Conservation (phyloP, 257 asterid species). For the Petunia axillaris region DNA sequence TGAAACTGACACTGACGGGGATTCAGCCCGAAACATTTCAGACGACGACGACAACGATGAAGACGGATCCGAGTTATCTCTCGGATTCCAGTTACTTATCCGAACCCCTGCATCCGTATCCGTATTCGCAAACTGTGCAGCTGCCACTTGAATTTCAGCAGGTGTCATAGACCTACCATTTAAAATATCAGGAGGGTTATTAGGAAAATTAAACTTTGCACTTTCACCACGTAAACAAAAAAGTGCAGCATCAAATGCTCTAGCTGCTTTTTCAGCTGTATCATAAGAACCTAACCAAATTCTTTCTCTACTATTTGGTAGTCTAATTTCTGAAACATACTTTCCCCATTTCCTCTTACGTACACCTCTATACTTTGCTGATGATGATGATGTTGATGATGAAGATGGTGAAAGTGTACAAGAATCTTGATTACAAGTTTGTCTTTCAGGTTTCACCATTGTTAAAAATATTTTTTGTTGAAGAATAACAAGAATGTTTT, state of each 20-base stretch:
- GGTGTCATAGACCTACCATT: conserved; percentile 61
- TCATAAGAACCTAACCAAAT: conserved; percentile 79
- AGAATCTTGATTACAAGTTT: not conserved
- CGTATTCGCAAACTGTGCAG: conserved; percentile 61
- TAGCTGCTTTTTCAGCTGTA: conserved; percentile 75
- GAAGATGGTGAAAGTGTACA: conserved; percentile 1
- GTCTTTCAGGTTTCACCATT: conserved; percentile 55
- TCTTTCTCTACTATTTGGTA: conserved; percentile 73
- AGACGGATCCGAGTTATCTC: conserved; percentile 40
- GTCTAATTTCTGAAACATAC: conserved; percentile 68
- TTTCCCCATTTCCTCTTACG: conserved; percentile 82
- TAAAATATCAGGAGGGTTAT: conserved; percentile 44
- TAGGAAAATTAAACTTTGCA: conserved; percentile 71
- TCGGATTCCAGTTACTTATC: conserved; percentile 6
- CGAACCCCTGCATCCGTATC: not conserved
- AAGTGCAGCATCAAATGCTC: conserved; percentile 73
- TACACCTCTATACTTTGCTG: conserved; percentile 61
- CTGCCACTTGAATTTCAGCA: conserved; percentile 65
- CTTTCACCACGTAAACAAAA: conserved; percentile 67
- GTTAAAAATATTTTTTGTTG: not conserved
- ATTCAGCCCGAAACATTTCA: conserved; percentile 45
- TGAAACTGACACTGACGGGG: conserved; percentile 61
- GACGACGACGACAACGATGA: conserved; percentile 39
- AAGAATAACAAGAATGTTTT: not conserved
- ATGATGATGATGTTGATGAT: conserved; percentile 30